These are phyloP conservation scores for Ganoderma sinense DNA, from an alignment of 1,284 basidiomycete genomes.

Conservation along the genomic window DNA sequence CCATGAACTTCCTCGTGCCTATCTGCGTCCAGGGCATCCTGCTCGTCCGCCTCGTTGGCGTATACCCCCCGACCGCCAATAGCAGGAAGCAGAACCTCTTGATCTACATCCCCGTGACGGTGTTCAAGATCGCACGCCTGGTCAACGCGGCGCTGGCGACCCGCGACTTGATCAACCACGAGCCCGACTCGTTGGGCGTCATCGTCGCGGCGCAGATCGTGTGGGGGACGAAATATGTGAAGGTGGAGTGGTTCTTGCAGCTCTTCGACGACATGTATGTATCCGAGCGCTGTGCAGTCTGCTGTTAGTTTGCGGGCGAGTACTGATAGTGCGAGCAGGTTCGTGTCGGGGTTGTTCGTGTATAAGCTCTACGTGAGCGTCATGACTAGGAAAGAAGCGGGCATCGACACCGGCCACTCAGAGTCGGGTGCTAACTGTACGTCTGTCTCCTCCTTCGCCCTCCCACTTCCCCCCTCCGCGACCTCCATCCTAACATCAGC, in stretches of 20 bases:
- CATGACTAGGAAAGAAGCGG: background rate
- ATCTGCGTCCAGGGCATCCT: conserved; percentile 34
- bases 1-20: conserved; percentile 24
- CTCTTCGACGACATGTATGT: conserved; percentile 37
- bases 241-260: conserved; percentile 40
- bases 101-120: conserved; percentile 14
- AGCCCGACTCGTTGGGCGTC: background rate
- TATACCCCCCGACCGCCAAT: conserved; percentile 27
- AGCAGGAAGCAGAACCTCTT: background rate
- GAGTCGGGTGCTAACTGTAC: background rate
- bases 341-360: background rate
- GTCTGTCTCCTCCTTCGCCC: background rate
- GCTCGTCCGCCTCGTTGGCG: conserved; percentile 34
- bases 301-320: background rate
- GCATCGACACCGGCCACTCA: background rate
- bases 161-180: background rate
- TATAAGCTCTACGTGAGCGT: background rate
- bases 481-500: background rate
- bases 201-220: background rate
- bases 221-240: conserved; percentile 13
- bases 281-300: no score
- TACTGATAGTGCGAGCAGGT: background rate
- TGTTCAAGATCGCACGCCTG: conserved; percentile 4
- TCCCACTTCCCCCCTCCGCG: no score
- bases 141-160: background rate